Conservation (phyloP, 139 green algal genomes). For the Ettlia oleoabundans region DNA sequence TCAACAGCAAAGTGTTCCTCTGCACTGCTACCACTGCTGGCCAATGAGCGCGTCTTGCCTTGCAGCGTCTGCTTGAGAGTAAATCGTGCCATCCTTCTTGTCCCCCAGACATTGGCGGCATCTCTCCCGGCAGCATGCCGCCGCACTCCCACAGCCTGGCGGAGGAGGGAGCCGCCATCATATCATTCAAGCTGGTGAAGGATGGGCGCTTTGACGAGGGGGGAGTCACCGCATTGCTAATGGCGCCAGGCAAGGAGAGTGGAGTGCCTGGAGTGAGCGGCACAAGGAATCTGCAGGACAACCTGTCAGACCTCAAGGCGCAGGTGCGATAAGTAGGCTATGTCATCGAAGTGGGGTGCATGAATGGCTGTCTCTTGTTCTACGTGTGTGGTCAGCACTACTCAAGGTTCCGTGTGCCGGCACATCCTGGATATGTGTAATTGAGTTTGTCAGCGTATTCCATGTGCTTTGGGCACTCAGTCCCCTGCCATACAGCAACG, state of each 20-base stretch:
- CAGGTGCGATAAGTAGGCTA: constrained; percentile 72
- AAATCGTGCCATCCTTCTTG: neutral
- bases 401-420: no score
- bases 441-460: no score
- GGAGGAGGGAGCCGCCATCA: constrained; percentile 95
- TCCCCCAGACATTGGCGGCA: constrained; percentile 87
- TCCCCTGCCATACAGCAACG: no score
- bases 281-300: constrained; percentile 89
- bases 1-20: no score
- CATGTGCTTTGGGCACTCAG: no score
- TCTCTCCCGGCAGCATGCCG: constrained; percentile 95
- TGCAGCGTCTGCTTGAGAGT: no score
- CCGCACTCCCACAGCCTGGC: constrained; percentile 80
- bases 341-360: no score
- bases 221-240: constrained; percentile 88
- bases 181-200: constrained; percentile 93
- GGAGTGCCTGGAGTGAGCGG: constrained; percentile 69
- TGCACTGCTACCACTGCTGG: no score
- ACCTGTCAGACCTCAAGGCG: constrained; percentile 92
- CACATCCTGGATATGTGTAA: no score
- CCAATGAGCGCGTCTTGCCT: no score
- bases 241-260: constrained; percentile 65
- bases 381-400: no score
- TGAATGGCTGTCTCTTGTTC: no score
- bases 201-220: constrained; percentile 69